A percentile compares a stretch with the other conserved stretches of the same genome.
phyloP scores from a whole-genome alignment of 1,284 basidiomycete species.

The Pisolithus thermaeus region DNA sequence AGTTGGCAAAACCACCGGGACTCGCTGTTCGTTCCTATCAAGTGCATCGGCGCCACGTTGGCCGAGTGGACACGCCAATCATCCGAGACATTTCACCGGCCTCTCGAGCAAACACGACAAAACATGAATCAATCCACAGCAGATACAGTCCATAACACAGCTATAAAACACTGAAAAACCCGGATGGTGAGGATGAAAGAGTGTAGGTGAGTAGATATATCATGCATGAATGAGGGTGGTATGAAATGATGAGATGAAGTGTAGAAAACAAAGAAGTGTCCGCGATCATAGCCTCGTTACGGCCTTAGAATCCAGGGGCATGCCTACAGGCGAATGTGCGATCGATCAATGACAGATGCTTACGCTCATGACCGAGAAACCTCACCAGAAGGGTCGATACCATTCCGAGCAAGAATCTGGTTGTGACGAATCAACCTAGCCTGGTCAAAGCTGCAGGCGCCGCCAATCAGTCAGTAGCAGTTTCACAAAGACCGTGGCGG shows the following conservation, averaged over 20 bases:
- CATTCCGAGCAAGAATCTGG: slow-evolving; percentile 77
- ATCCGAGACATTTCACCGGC: too few relatives aligned
- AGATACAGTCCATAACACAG: not conserved
- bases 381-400: slow-evolving; percentile 82
- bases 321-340: slow-evolving; percentile 31
- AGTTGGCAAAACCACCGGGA: too few relatives aligned
- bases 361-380: slow-evolving; percentile 7
- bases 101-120: too few relatives aligned
- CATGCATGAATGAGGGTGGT: slow-evolving; percentile 1
- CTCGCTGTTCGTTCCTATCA: too few relatives aligned
- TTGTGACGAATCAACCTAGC: slow-evolving; percentile 85
- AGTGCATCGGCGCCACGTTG: too few relatives aligned
- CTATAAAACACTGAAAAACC: not conserved
- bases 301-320: slow-evolving; percentile 72
- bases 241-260: slow-evolving; percentile 2
- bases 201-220: slow-evolving; percentile 5
- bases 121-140: too few relatives aligned
- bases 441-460: slow-evolving; percentile 70
- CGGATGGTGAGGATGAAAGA: slow-evolving; percentile 15
- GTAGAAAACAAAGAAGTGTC: not conserved
- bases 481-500: not conserved
- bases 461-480: slow-evolving; percentile 2
- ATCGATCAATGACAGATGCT: not conserved
- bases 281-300: slow-evolving; percentile 55
- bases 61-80: too few relatives aligned